These are phyloP conservation scores for Tricholoma sp. DNA, from an alignment of 768 basidiomycete species.

Conservation along the genomic window DNA sequence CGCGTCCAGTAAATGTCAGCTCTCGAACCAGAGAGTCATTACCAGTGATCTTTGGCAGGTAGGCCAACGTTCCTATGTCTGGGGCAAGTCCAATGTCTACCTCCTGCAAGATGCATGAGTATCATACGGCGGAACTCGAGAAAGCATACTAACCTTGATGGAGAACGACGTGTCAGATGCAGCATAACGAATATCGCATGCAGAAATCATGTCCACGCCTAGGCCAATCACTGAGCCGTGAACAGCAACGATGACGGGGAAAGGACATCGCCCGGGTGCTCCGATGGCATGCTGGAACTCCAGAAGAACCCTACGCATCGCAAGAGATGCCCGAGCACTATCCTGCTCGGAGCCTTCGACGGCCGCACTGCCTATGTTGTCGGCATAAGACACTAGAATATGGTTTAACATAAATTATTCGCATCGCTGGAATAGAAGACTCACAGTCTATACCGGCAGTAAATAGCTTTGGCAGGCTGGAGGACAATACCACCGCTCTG, in stretches of 20 bases:
- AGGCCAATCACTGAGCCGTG: constrained; percentile 75
- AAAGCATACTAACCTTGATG: constrained; percentile 54
- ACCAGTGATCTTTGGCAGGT: constrained; percentile 71
- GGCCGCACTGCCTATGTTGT: constrained; percentile 17
- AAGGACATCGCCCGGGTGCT: constrained; percentile 58
- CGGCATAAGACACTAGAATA: constrained; percentile 26
- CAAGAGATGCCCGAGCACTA: constrained; percentile 46
- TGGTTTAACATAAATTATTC: too few relatives aligned
- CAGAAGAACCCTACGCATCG: constrained; percentile 40
- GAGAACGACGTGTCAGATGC: constrained; percentile 57
- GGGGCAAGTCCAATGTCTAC: constrained; percentile 85
- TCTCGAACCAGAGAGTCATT: constrained; percentile 73
- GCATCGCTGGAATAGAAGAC: constrained; percentile 10
- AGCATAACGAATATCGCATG: constrained; percentile 78
- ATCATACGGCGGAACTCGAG: constrained; percentile 13
- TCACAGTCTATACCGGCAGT: constrained; percentile 81
- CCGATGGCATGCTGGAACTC: constrained; percentile 70
- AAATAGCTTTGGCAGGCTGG: constrained; percentile 65
- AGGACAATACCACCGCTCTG: constrained; percentile 70
- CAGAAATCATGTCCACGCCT: constrained; percentile 67
- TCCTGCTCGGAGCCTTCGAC: constrained; percentile 30
- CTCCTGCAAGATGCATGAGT: constrained; percentile 55
- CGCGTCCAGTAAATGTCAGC: constrained; percentile 67
- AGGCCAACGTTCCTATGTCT: constrained; percentile 83
- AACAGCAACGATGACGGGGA: constrained; percentile 81